Evolutionary conservation across 2,329 filamentous ascomycete genomes (phyloP).

Genomic region (Fusarium chlamydosporum): DNA sequence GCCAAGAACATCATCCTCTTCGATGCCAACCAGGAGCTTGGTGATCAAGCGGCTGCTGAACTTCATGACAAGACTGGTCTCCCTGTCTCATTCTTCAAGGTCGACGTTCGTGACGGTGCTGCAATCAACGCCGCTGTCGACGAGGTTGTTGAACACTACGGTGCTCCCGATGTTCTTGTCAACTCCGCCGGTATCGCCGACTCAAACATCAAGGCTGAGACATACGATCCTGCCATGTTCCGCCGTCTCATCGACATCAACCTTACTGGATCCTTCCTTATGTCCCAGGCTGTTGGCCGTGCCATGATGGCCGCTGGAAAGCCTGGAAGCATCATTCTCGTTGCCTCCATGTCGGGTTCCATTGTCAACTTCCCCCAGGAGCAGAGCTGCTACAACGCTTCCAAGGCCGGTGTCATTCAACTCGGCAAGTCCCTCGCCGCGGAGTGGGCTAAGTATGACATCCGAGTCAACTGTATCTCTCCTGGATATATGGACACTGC

Average conservation of each 20-base stretch:
- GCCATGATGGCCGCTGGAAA: conserved; percentile 80
- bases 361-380: conserved; percentile 90
- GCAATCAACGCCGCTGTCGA: conserved; percentile 79
- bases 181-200: conserved; percentile 86
- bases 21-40: conserved; percentile 81
- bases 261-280: conserved; percentile 82
- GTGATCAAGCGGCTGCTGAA: conserved; percentile 77
- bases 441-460: conserved; percentile 85
- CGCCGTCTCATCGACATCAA: conserved; percentile 86
- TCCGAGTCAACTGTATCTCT: conserved; percentile 87
- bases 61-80: conserved; percentile 80
- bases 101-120: conserved; percentile 79
- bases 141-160: conserved; percentile 75
- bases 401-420: conserved; percentile 84
- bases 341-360: conserved; percentile 85
- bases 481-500: conserved; percentile 91
- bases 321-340: conserved; percentile 80
- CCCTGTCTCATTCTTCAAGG: conserved; percentile 82
- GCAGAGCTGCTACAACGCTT: conserved; percentile 86
- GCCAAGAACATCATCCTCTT: conserved; percentile 81
- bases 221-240: conserved; percentile 82
- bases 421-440: conserved; percentile 84
- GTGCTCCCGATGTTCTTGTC: conserved; percentile 80
- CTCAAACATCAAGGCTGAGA: conserved; percentile 86
- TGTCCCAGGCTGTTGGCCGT: conserved; percentile 78